Conservation (phyloP, 768 basidiomycete species). For the Lentinula edodes region DNA sequence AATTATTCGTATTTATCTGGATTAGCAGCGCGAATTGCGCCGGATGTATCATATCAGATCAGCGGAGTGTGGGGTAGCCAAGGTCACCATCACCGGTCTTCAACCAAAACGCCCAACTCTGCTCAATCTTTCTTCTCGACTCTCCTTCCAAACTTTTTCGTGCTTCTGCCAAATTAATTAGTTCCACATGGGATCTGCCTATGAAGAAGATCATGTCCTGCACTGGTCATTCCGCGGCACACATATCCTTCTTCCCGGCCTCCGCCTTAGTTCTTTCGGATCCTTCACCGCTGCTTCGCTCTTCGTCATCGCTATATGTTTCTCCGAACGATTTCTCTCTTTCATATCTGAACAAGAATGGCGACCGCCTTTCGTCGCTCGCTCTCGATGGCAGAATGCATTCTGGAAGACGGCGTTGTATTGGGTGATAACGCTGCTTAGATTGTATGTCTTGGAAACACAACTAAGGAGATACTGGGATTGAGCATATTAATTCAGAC, state of each 20-base stretch:
- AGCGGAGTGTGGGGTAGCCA: neutral
- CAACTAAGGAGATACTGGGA: neutral
- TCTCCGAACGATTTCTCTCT: constrained; percentile 49
- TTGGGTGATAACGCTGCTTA: constrained; percentile 48
- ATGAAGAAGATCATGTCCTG: constrained; percentile 21
- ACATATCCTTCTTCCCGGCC: constrained; percentile 31
- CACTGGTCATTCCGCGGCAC: constrained; percentile 36
- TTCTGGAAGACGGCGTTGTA: constrained; percentile 53
- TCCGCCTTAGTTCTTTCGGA: constrained; percentile 40
- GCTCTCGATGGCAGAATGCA: constrained; percentile 39
- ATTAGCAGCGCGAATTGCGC: neutral
- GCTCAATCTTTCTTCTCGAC: neutral
- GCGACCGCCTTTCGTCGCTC: constrained; percentile 33
- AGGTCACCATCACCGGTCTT: neutral
- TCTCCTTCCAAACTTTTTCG: neutral
- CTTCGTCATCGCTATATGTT: constrained; percentile 43
- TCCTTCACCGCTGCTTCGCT: constrained; percentile 43
- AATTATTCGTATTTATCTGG: neutral
- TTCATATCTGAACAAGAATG: constrained; percentile 44
- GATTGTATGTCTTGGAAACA: constrained; percentile 44
- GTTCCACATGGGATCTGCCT: constrained; percentile 8
- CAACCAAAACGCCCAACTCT: neutral
- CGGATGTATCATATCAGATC: neutral
- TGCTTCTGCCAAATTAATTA: neutral
- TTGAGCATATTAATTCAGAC: constrained; percentile 27